A percentile compares a stretch with the other conserved stretches of the same genome.
phyloP scores from a whole-genome alignment of 2,329 filamentous ascomycete genomes.

The Botrytis paeoniae region DNA sequence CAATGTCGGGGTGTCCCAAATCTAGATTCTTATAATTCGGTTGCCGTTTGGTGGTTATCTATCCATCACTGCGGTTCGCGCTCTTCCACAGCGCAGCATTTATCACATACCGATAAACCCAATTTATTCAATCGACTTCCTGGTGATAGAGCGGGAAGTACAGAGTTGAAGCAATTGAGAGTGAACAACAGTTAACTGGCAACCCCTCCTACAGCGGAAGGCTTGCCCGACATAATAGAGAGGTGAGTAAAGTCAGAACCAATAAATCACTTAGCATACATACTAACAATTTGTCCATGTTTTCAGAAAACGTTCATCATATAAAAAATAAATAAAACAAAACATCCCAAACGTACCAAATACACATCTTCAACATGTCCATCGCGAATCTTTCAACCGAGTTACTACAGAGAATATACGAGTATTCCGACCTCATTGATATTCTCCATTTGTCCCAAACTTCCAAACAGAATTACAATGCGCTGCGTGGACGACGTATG shows the following conservation, averaged over 20 bases:
- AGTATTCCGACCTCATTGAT: constrained; percentile 32
- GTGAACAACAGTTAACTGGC: neutral
- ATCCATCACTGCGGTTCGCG: constrained; percentile 31
- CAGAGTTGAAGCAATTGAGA: neutral
- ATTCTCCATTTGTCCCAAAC: constrained; percentile 35
- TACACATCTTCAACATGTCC: constrained; percentile 28
- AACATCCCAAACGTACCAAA: neutral
- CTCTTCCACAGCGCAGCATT: constrained; percentile 27
- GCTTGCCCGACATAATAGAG: neutral
- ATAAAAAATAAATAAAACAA: neutral
- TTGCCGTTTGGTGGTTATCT: constrained; percentile 32
- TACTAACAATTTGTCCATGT: constrained; percentile 22
- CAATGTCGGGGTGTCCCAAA: constrained; percentile 35
- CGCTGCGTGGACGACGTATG: constrained; percentile 32
- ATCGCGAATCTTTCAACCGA: constrained; percentile 36
- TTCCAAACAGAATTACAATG: constrained; percentile 31
- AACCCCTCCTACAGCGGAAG: neutral
- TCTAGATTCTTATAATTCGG: constrained; percentile 30
- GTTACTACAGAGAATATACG: constrained; percentile 36
- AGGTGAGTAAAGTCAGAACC: neutral
- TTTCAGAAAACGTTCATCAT: neutral
- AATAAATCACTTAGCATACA: neutral
- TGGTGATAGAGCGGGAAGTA: constrained; percentile 12
- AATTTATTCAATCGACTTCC: constrained; percentile 20
- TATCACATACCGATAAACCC: constrained; percentile 23